A percentile compares a stretch with the other conserved stretches of the same genome.
Conservation (phyloP, 768 basidiomycete species). For the Lactifluus subvellereus region DNA sequence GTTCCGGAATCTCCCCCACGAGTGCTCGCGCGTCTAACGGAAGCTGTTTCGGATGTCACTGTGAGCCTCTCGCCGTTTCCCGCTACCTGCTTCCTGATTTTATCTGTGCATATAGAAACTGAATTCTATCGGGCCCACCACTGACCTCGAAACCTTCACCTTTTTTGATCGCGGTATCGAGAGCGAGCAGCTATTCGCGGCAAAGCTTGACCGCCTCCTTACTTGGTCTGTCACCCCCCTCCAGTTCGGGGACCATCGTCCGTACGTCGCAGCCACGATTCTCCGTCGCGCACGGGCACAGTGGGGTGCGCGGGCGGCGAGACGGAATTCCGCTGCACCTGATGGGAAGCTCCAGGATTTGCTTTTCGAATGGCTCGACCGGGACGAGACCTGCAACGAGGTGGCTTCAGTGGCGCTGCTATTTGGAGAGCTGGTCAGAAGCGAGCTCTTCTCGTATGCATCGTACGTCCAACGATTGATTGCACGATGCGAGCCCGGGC, state of each 20-base stretch:
- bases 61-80: slow-evolving; percentile 25
- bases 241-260: slow-evolving; percentile 78
- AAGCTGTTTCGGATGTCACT: slow-evolving; percentile 53
- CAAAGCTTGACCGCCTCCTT: slow-evolving; percentile 67
- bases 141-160: slow-evolving; percentile 49
- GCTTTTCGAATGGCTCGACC: slow-evolving; percentile 79
- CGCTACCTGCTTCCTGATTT: background rate
- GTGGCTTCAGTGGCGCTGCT: slow-evolving; percentile 57
- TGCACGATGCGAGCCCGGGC: slow-evolving; percentile 64
- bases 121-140: slow-evolving; percentile 66
- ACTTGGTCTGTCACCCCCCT: slow-evolving; percentile 78
- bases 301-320: slow-evolving; percentile 54
- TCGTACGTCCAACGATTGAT: slow-evolving; percentile 76
- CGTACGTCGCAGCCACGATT: slow-evolving; percentile 67
- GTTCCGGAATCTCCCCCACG: slow-evolving; percentile 63
- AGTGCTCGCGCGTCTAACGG: slow-evolving; percentile 52
- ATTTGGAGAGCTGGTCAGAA: slow-evolving; percentile 65
- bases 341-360: slow-evolving; percentile 65
- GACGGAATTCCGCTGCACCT: slow-evolving; percentile 55
- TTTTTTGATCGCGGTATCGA: slow-evolving; percentile 50
- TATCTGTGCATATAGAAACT: slow-evolving; percentile 44
- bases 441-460: slow-evolving; percentile 67
- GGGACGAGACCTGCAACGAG: slow-evolving; percentile 51
- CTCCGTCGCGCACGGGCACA: slow-evolving; percentile 58
- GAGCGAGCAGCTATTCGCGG: slow-evolving; percentile 39